These are phyloP conservation scores for Hypomyces rosellus DNA, from an alignment of 2,329 filamentous ascomycete species.

Conservation along the genomic window DNA sequence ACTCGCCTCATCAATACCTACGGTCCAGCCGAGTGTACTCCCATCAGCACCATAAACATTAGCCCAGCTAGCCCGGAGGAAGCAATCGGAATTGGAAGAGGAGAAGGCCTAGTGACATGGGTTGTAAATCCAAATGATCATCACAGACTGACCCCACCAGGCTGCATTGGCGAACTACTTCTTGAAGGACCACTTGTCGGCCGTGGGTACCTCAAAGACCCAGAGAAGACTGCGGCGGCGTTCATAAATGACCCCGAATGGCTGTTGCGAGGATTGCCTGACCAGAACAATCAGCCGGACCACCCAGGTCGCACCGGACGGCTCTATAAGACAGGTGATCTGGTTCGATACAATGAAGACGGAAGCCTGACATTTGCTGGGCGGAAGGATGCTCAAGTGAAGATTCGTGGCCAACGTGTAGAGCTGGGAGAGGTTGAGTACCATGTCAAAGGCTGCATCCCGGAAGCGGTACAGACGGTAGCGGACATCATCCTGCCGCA, in stretches of 20 bases:
- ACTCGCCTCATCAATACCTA: constrained; percentile 12
- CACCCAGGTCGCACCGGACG: constrained; percentile 24
- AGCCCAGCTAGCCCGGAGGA: neutral
- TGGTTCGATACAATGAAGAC: constrained; percentile 21
- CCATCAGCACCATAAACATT: constrained; percentile 7
- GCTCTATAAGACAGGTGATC: constrained; percentile 32
- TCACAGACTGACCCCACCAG: constrained; percentile 20
- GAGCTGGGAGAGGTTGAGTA: constrained; percentile 32
- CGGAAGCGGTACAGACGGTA: neutral
- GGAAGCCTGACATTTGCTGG: constrained; percentile 22
- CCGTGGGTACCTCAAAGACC: constrained; percentile 41
- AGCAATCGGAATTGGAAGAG: neutral
- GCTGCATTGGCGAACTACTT: constrained; percentile 27
- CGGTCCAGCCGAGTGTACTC: constrained; percentile 16
- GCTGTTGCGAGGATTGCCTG: constrained; percentile 17
- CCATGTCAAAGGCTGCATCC: neutral
- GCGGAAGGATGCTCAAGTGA: constrained; percentile 43
- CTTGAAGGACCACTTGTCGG: constrained; percentile 40
- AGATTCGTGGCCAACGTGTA: constrained; percentile 44
- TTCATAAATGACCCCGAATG: constrained; percentile 41
- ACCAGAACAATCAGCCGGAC: neutral
- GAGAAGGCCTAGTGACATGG: constrained; percentile 17
- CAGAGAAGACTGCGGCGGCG: constrained; percentile 35
- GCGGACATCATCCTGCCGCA: neutral
- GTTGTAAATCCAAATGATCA: constrained; percentile 22